Base-by-base conservation (phyloP, 176 grass and related monocot species). In the Dendrocalamus sinicus region DNA sequence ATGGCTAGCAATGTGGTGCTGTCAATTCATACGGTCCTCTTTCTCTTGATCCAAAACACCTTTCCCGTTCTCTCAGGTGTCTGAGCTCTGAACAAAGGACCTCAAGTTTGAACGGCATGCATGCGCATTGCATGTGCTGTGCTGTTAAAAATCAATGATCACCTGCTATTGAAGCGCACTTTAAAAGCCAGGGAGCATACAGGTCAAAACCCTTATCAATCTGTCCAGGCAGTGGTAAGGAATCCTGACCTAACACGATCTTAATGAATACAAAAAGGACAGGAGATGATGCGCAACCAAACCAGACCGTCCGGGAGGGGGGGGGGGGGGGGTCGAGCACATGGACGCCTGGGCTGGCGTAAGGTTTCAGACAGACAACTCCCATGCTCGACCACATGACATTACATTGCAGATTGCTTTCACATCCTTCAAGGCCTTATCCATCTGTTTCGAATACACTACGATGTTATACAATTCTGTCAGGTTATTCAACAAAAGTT, bases 131-230 rank as follows among this genome's bases (percentile, higher is more conserved):
- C 54, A 12, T 30, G 20, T 44, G 50, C 37, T 68, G n/a, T 4
- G 73, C 57, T 51, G 19, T 65, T n/a, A 19, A 52, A 19, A 30
- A 44, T 65, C 20, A 7, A 67, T 11, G 69, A 2, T 46, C 67
- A 47, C 39, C 6, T 32, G 24, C 53, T 41, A 35, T 45, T 70
- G 50, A 66, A 78, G 62, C 24, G 53, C 26, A 7, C 40, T 57
- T 67, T 84, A 54, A n/a, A 70, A 70, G 10, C 3, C 41, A 54
- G 47, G 10, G 19, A 22, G 26, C 75, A 26, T 9, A 20, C 22
- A 59, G 63, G 83, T 86, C 88, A 82, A 82, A 86, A 70, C 44
- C 63, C 57, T 71, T 32, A 45, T 46, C 83, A 55, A 65, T 44
- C 9, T 63, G 83, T 71, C 15, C 53, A 41, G 61, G 19, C 61